Evolutionary conservation across 768 basidiomycete genomes (phyloP).

Genomic region (Pleurotus salmoneostramineus): DNA sequence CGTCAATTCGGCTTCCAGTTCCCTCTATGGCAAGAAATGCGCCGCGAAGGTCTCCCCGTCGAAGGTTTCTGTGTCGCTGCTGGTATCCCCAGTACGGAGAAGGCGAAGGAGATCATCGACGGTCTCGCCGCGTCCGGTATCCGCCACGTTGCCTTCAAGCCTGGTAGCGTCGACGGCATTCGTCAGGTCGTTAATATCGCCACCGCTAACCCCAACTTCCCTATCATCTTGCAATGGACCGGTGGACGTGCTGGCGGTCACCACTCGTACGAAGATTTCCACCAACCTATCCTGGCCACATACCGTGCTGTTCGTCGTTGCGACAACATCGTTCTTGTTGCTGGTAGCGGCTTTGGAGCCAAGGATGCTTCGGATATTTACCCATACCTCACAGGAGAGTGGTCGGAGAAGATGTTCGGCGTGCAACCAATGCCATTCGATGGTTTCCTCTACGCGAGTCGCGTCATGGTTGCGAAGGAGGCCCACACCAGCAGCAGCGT

Average conservation of each 20-base stretch:
- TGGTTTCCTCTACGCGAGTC: conserved; percentile 92
- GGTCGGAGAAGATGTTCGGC: conserved; percentile 79
- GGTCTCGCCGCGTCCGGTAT: conserved; percentile 82
- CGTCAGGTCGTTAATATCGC: conserved; percentile 97
- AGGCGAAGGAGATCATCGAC: conserved; percentile 93
- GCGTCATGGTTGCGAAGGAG: conserved; percentile 99
- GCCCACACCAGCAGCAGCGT: conserved; percentile 93
- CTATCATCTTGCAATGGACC: conserved; percentile 98
- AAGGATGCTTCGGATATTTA: conserved; percentile 84
- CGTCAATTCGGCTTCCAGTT: conserved; percentile 97
- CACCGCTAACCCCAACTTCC: conserved; percentile 89
- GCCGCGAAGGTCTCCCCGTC: conserved; percentile 88
- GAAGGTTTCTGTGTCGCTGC: conserved; percentile 99
- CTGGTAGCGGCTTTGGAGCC: conserved; percentile 91
- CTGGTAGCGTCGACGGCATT: conserved; percentile 96
- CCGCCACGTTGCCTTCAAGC: conserved; percentile 97
- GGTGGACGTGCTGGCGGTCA: conserved; percentile 98
- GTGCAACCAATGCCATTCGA: conserved; percentile 98
- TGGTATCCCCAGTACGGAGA: conserved; percentile 94
- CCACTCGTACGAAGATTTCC: conserved; percentile 98
- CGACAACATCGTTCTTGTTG: conserved; percentile 84
- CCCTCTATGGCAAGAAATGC: conserved; percentile 98
- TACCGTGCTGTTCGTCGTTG: conserved; percentile 90
- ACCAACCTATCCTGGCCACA: conserved; percentile 89
- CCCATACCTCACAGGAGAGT: conserved; percentile 96